Evolutionary conservation across 83 land plant species (phyloP).

Genomic region (Thuja plicata): DNA sequence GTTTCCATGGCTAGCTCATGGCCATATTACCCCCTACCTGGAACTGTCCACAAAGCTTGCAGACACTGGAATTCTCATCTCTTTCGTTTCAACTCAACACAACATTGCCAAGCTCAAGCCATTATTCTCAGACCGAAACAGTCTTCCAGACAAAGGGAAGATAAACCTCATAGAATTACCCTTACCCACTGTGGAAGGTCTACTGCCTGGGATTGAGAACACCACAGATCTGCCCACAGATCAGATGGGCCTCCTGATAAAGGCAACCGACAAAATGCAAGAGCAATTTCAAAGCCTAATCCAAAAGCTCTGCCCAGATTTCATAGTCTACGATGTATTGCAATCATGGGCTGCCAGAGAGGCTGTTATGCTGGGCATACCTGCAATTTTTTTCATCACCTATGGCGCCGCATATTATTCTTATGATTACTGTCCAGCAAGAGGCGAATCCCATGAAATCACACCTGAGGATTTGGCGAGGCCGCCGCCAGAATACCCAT

Average conservation of each 20-base stretch:
- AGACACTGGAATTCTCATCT: slow-evolving; percentile 16
- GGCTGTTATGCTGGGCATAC: slow-evolving; percentile 20
- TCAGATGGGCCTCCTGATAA: slow-evolving; percentile 36
- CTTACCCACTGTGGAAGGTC: slow-evolving; percentile 30
- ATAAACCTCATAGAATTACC: slow-evolving; percentile 36
- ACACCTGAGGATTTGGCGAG: not conserved
- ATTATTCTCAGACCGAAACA: not conserved
- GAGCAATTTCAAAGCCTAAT: slow-evolving; percentile 27
- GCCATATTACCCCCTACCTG: slow-evolving; percentile 47
- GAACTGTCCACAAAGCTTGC: slow-evolving; percentile 43
- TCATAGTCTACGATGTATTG: slow-evolving; percentile 36
- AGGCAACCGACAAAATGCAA: slow-evolving; percentile 26
- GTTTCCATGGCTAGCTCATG: slow-evolving; percentile 56
- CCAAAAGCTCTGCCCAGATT: slow-evolving; percentile 21
- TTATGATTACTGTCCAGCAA: not conserved
- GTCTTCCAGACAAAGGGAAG: no score
- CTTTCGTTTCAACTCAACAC: slow-evolving; percentile 39
- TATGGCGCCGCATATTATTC: slow-evolving; percentile 5
- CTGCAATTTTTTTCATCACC: slow-evolving; percentile 31
- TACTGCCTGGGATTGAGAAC: slow-evolving; percentile 39
- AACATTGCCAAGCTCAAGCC: slow-evolving; percentile 30
- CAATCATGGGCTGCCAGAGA: slow-evolving; percentile 29
- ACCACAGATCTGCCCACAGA: slow-evolving; percentile 40
- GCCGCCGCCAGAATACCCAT: not conserved
- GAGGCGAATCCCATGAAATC: not conserved